Conservation (phyloP, 164 flowering plant genomes). For the Berberis vulgaris region DNA sequence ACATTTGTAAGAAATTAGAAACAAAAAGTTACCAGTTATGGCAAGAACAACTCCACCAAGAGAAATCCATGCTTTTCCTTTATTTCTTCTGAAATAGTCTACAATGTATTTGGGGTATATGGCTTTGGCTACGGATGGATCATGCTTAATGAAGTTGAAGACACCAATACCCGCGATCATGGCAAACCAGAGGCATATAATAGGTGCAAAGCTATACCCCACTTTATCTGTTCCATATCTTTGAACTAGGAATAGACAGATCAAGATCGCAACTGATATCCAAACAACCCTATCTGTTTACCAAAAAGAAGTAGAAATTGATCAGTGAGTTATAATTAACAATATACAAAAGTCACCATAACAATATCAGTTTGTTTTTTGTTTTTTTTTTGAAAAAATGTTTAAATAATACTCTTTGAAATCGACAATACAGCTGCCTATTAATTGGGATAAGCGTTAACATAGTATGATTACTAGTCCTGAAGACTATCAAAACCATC, state of each 20-base stretch:
- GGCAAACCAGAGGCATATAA: conserved; percentile 52
- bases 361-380: no score
- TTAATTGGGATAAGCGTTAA: no score
- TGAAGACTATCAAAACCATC: no score
- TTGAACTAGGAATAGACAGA: conserved; percentile 41
- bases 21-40: conserved; percentile 32
- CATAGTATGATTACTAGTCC: no score
- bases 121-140: conserved; percentile 46
- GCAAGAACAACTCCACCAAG: conserved; percentile 62
- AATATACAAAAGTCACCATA: no score
- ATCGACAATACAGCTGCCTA: no score
- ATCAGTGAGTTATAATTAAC: neutral
- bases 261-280: conserved; percentile 39
- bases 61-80: conserved; percentile 55
- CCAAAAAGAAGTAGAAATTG: neutral
- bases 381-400: no score
- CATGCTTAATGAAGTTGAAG: conserved; percentile 44
- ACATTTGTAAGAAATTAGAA: no score
- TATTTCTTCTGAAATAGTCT: conserved; percentile 49
- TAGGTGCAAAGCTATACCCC: conserved; percentile 65
- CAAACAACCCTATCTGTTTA: conserved; percentile 34
- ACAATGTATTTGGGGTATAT: conserved; percentile 47
- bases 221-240: conserved; percentile 79
- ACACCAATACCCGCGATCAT: conserved; percentile 40
- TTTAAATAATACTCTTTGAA: no score